Base-by-base conservation (phyloP, 495 filamentous ascomycete genomes). In the Copromyces sp. region DNA sequence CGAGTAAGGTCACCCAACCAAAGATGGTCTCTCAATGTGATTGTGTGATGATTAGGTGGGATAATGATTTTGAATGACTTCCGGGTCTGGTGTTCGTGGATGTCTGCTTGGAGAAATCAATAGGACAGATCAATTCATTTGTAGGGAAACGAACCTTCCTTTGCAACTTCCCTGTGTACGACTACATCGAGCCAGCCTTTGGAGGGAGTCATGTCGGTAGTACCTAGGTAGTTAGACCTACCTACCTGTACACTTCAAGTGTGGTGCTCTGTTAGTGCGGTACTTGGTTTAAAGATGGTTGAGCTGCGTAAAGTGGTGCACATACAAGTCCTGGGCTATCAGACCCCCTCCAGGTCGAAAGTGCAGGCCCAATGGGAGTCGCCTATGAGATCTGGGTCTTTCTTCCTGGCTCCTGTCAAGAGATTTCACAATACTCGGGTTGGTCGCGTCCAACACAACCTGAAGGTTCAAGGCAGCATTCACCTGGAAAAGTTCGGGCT, bases 401-500 rank as follows among this genome's bases (percentile, higher is more conserved):
- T 16, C 7, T 38, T 9, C 38, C 38, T 39, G 38, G 38, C 40
- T 17, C 41, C 16, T 44, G 41, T 44, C 41, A 9, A 24, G 41
- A 44, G 41, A 44, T 14, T 7, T 44, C 41, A 42, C 14, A 17
- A 44, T 44, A 16, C 41, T 44, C 41, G 3, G 17, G 41, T 16
- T 44, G 17, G 17, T 16, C 16, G 17, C 41, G 14, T 42, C 41
- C 41, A 44, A 44, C 41, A 44, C 39, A 40, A 3, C 39, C 24
- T 24, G 24, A 24, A 24, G 24, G 12, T 42, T 42, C 16, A 42
- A 42, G 41, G 5, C 40, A 42, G 40, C 40, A n/a, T n/a, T n/a
- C n/a, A n/a, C n/a, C n/a, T n/a, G n/a, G n/a, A n/a, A n/a, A n/a
- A 71, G 71, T 77, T 83, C 83, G 83, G 83, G 83, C 74, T 82